A percentile compares a stretch with the other conserved stretches of the same genome.
Conservation (phyloP, 805 yeast species). For the Yamadazyma olivae region DNA sequence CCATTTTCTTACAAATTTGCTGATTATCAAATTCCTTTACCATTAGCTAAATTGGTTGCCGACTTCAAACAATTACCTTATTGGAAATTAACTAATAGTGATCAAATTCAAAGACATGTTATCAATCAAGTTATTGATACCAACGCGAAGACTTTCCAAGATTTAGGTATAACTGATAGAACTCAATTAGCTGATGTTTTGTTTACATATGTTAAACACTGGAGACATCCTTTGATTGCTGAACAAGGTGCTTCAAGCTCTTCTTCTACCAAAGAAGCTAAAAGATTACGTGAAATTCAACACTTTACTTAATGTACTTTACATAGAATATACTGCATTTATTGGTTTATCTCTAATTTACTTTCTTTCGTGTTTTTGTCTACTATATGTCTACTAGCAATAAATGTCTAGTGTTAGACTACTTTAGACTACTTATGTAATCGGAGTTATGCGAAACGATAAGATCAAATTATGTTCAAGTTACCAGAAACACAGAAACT, state of each 20-base stretch:
- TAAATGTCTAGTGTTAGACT: too few relatives aligned
- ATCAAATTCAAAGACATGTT: slow-evolving; percentile 70
- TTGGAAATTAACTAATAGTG: slow-evolving; percentile 59
- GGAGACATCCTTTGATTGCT: slow-evolving; percentile 50
- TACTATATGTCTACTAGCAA: too few relatives aligned
- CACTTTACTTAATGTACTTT: slow-evolving; percentile 31
- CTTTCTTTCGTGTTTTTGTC: too few relatives aligned
- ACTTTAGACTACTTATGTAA: too few relatives aligned
- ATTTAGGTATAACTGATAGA: slow-evolving; percentile 58
- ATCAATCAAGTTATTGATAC: slow-evolving; percentile 64
- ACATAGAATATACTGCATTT: neutral
- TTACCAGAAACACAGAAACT: slow-evolving; percentile 5
- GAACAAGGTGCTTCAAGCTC: slow-evolving; percentile 38
- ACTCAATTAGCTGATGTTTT: slow-evolving; percentile 42
- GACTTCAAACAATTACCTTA: slow-evolving; percentile 38
- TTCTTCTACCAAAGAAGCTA: slow-evolving; percentile 35
- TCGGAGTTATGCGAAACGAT: slow-evolving; percentile 1
- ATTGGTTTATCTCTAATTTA: too few relatives aligned
- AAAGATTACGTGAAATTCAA: slow-evolving; percentile 42
- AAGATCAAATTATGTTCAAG: neutral
- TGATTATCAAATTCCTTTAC: slow-evolving; percentile 44
- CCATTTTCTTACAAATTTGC: slow-evolving; percentile 42
- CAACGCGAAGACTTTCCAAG: slow-evolving; percentile 60
- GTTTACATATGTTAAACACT: slow-evolving; percentile 44
- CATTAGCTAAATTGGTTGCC: slow-evolving; percentile 44